These are phyloP conservation scores for Bombardia bombarda DNA, from an alignment of 495 filamentous ascomycete species.

Conservation along the genomic window DNA sequence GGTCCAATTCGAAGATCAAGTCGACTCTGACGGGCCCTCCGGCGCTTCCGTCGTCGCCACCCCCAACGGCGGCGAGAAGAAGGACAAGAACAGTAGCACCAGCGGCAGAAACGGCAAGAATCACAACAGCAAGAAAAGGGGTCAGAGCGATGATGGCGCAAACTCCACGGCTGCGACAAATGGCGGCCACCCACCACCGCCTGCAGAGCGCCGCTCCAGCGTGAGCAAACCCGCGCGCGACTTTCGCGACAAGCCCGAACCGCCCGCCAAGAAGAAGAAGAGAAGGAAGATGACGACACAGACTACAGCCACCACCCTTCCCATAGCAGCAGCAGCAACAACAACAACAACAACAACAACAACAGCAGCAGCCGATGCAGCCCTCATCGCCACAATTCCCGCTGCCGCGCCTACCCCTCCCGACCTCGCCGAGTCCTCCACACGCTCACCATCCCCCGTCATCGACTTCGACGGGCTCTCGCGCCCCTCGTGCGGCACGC, in stretches of 20 bases:
- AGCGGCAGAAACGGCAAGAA: not conserved
- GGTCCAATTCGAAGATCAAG: slow-evolving; percentile 11
- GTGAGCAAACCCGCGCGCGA: slow-evolving; percentile 66
- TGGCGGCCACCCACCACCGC: slow-evolving; percentile 13
- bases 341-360: too few relatives aligned
- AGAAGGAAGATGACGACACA: slow-evolving; percentile 21
- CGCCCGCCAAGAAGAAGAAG: slow-evolving; percentile 31
- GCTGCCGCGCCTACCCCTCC: slow-evolving; percentile 18
- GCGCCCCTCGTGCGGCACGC: slow-evolving; percentile 68
- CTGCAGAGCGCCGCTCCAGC: slow-evolving; percentile 36
- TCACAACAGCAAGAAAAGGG: slow-evolving; percentile 13
- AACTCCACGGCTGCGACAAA: slow-evolving; percentile 5
- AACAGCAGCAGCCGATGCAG: too few relatives aligned
- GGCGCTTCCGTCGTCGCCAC: slow-evolving; percentile 7
- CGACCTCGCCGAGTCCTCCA: slow-evolving; percentile 12
- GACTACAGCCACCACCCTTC: too few relatives aligned
- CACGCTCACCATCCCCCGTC: slow-evolving; percentile 49
- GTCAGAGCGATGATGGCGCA: slow-evolving; percentile 3
- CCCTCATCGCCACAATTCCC: slow-evolving; percentile 5
- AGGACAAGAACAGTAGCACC: slow-evolving; percentile 5
- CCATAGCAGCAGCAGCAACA: too few relatives aligned
- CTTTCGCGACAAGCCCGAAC: slow-evolving; percentile 58
- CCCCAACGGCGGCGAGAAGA: slow-evolving; percentile 3
- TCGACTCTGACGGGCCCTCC: slow-evolving; percentile 18
- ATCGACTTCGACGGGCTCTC: slow-evolving; percentile 72